Base-by-base conservation (phyloP, 257 asterid species). In the Scutellaria galericulata region DNA sequence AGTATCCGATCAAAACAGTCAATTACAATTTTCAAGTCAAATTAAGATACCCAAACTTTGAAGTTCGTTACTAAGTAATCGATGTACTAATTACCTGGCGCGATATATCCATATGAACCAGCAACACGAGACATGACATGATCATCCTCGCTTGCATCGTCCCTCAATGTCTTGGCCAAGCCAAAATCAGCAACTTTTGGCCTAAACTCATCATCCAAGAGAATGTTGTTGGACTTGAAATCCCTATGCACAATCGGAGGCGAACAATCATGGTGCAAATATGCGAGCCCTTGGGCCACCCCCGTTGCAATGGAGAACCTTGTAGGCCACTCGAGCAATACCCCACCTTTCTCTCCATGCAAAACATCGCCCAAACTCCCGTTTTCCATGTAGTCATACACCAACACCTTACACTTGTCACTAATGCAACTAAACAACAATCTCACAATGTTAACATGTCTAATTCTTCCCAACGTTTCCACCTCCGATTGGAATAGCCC, bases 181-280 rank as follows among this genome's bases (percentile, higher is more conserved):
- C 80, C 80, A 9, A 76, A 76, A 61, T 76, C 80, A 76, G 71
- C 75, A 12, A 76, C 70, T 64, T 44, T 76, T 11, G 75, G 71
- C 71, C 71, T 74, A 35, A 74, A 54, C 66, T 74, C 78, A 62
- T 74, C 78, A 24, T 74, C 78, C 67, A 74, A 13, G 7, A 74
- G 50, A 11, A 74, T 65, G 60, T 74, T 74, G 61, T 74, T 74
- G 7, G 78, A 60, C 53, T 76, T 76, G 1, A 76, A 47, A 69
- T 76, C 80, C 55, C 80, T 76, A 42, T 76, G 80, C 80, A 76
- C 22, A 41, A 76, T 68, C 10, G 75, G 71, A 50, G 80, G 80
- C 53, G 53, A 71, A 31, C 80, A 76, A 41, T 76, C 80, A 2
- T 76, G 75, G 80, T 76, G 80, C 75, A 76, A 31, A 27, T 76